A percentile compares a stretch with the other conserved stretches of the same genome.
Evolutionary conservation across 208 protist species (phyloP).

Genomic region (Acanthamoeba pearcei): DNA sequence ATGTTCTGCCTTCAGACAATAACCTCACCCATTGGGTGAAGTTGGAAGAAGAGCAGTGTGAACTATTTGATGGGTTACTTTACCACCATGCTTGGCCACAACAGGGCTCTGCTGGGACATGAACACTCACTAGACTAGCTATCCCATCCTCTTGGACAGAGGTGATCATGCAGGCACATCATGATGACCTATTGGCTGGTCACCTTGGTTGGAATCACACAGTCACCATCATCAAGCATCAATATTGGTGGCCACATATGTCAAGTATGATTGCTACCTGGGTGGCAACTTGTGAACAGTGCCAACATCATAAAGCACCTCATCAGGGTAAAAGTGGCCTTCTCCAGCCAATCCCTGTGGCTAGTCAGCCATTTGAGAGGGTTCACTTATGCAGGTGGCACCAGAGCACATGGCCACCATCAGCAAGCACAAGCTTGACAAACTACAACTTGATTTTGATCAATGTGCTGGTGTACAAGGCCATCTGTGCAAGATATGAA

Average conservation of each 20-base stretch:
- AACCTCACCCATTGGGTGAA: neutral
- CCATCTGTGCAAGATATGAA: no score
- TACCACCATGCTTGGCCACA: constrained; percentile 1
- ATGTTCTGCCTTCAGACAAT: neutral
- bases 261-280: neutral
- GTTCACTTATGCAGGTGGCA: no score
- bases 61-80: neutral
- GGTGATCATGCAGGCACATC: neutral
- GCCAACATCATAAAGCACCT: neutral
- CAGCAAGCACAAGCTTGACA: no score
- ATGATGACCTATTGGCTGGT: constrained; percentile 10
- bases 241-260: constrained; percentile 31
- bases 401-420: no score
- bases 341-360: neutral
- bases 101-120: neutral
- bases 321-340: neutral
- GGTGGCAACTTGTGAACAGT: neutral
- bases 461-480: no score
- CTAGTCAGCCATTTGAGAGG: neutral
- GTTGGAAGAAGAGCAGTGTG: neutral
- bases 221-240: neutral
- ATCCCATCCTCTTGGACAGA: neutral
- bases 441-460: no score
- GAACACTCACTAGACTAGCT: neutral
- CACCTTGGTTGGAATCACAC: neutral